These are phyloP conservation scores for Gossypium sturtianum DNA, from an alignment of 345 rosid genomes.

Conservation along the genomic window DNA sequence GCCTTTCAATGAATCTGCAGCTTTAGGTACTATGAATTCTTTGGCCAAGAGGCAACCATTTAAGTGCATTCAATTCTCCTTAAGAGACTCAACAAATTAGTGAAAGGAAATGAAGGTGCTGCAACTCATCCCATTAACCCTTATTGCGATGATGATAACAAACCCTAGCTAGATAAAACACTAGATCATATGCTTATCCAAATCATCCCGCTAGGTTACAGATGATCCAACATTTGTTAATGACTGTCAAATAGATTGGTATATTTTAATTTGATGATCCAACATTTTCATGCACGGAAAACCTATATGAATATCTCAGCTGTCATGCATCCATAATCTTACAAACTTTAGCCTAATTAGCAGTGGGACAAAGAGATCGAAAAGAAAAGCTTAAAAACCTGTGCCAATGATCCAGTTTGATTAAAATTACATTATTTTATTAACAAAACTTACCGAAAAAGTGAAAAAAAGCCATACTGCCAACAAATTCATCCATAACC, in stretches of 20 bases:
- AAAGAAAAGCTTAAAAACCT: constrained; percentile 17
- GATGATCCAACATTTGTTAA: not conserved
- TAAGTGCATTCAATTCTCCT: constrained; percentile 43
- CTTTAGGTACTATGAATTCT: constrained; percentile 36
- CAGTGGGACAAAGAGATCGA: not conserved
- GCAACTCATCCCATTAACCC: constrained; percentile 17
- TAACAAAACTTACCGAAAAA: constrained; percentile 18
- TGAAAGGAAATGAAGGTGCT: constrained; percentile 21
- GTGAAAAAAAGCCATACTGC: not conserved
- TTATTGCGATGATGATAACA: not conserved
- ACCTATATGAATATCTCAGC: not conserved
- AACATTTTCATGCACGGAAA: constrained; percentile 17
- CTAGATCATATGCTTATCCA: not conserved
- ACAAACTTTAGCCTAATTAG: not conserved
- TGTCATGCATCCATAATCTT: constrained; percentile 2
- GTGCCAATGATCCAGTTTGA: constrained; percentile 23
- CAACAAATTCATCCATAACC: constrained; percentile 1
- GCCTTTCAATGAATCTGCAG: constrained; percentile 40
- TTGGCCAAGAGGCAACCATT: constrained; percentile 20
- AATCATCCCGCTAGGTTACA: not conserved
- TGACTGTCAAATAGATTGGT: not conserved
- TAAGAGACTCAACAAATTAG: constrained; percentile 6
- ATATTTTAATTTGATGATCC: not conserved
- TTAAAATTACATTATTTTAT: constrained; percentile 33
- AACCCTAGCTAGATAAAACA: constrained; percentile 15